These are phyloP conservation scores for Xylariaceae sp. DNA, from an alignment of 2,329 filamentous ascomycete species.

Conservation along the genomic window DNA sequence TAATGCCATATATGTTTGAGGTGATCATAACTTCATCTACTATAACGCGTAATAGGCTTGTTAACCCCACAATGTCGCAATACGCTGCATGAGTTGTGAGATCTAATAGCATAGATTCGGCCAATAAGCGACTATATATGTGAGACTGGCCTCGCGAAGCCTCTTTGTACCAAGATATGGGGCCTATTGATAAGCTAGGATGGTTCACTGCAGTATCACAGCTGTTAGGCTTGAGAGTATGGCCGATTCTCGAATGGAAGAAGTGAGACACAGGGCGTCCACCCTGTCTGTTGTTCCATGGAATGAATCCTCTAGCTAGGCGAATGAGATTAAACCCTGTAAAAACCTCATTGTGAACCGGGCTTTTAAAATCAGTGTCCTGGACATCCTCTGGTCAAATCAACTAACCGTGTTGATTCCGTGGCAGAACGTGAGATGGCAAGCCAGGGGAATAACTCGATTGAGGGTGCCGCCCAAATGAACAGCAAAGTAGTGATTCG, in stretches of 20 bases:
- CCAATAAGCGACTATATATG: background rate
- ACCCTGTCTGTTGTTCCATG: background rate
- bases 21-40: slow-evolving; percentile 18
- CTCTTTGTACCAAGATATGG: background rate
- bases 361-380: slow-evolving; percentile 11
- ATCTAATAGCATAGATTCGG: background rate
- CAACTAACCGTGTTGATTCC: background rate
- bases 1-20: slow-evolving; percentile 18
- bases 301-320: slow-evolving; percentile 8
- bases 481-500: slow-evolving; percentile 7
- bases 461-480: slow-evolving; percentile 1
- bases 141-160: background rate
- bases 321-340: slow-evolving; percentile 10
- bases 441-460: slow-evolving; percentile 15
- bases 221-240: background rate
- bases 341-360: background rate
- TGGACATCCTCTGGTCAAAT: background rate
- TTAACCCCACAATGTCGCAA: slow-evolving; percentile 10
- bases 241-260: background rate
- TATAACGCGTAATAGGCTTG: slow-evolving; percentile 1
- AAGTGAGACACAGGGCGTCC: background rate
- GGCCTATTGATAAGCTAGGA: background rate
- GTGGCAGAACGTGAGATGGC: slow-evolving; percentile 10
- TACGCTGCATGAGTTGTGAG: slow-evolving; percentile 6
- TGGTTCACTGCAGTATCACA: background rate